These are phyloP conservation scores for Taiwanofungus camphoratus DNA, from an alignment of 1,284 basidiomycete species.

Conservation along the genomic window DNA sequence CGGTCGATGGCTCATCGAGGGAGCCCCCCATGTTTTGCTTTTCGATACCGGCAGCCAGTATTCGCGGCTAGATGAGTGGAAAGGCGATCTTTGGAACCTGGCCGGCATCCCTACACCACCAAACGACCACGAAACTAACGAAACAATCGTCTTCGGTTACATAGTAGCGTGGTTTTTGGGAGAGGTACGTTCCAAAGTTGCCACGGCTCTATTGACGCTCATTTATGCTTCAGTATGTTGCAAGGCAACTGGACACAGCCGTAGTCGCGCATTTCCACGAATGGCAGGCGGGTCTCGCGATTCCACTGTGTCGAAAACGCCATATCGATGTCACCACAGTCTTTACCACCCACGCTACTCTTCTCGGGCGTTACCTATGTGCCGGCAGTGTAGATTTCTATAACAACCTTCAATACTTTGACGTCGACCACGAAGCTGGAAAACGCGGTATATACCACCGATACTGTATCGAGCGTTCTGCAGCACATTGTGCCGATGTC, in stretches of 20 bases:
- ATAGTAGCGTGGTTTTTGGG: slow-evolving; percentile 99
- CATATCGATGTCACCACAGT: slow-evolving; percentile 98
- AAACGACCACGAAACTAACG: slow-evolving; percentile 96
- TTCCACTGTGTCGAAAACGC: slow-evolving; percentile 92
- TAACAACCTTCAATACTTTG: slow-evolving; percentile 99
- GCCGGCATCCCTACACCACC: slow-evolving; percentile 96
- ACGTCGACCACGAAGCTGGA: slow-evolving; percentile 98
- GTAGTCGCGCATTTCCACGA: slow-evolving; percentile 99
- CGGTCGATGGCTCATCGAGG: slow-evolving; percentile 97
- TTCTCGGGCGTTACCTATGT: slow-evolving; percentile 96
- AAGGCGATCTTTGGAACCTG: slow-evolving; percentile 95
- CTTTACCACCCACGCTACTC: slow-evolving; percentile 97
- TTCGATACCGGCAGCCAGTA: slow-evolving; percentile 93
- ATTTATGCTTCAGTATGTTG: slow-evolving; percentile 59
- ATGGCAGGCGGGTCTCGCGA: slow-evolving; percentile 97
- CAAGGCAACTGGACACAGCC: slow-evolving; percentile 74
- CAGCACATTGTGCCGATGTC: slow-evolving; percentile 94
- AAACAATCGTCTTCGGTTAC: slow-evolving; percentile 98
- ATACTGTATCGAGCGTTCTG: slow-evolving; percentile 95
- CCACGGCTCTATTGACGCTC: background rate
- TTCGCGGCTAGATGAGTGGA: slow-evolving; percentile 94
- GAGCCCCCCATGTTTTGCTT: slow-evolving; percentile 88
- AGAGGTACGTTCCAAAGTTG: slow-evolving; percentile 55
- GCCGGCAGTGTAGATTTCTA: slow-evolving; percentile 98
- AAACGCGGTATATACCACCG: slow-evolving; percentile 91